Base-by-base conservation (phyloP, 805 yeast species). In the Debaryomyces prosopidis region DNA sequence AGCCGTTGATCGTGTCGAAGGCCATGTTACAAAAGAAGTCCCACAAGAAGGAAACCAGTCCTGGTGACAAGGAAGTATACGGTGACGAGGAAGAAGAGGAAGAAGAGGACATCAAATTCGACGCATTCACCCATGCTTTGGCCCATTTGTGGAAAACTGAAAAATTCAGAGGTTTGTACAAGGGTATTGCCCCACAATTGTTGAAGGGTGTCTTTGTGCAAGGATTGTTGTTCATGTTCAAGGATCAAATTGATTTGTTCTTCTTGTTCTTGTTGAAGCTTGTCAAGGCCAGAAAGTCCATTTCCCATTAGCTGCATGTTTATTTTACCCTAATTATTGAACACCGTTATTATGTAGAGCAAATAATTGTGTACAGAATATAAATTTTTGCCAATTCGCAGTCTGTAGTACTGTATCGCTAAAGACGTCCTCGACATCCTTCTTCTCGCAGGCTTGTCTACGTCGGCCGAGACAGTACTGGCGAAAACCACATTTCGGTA, bases 1-100 rank as follows among this genome's bases (percentile, higher is more conserved):
- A 88, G 68, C 96, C 96, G 2, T 70, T 89, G 63, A 89, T 89
- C 58, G 87, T 88, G 1, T 82, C 95, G 11, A 89, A 89, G 65
- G 92, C 87, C 12, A 80, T 87, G 79, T 77, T 88, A 49, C 96
- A 89, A 66, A 72, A 71, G 64, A 71, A 72, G 51, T 45, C 49
- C 20, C 49, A 56, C 42, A 33, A 35, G 17, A 59, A 49, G 39
- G 49, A 45, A 74, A 72, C 51, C 39, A 43, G 14, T 44, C 36
- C 40, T 7, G 35, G 27, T 11, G 50, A 44, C 16, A 39, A 46
- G 27, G 55, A 40, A 14, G 51, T 46, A 4, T 17, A 14, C 7
- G 61, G 58, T 30, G 66, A 65, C 23, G 59, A 54, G 10, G 60
- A 55, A 11, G 65, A 51, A 6, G 65, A 59, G 1, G 62, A 55